Conservation (phyloP, 2,329 filamentous ascomycete genomes). For the Fusarium pseudocircinatum region DNA sequence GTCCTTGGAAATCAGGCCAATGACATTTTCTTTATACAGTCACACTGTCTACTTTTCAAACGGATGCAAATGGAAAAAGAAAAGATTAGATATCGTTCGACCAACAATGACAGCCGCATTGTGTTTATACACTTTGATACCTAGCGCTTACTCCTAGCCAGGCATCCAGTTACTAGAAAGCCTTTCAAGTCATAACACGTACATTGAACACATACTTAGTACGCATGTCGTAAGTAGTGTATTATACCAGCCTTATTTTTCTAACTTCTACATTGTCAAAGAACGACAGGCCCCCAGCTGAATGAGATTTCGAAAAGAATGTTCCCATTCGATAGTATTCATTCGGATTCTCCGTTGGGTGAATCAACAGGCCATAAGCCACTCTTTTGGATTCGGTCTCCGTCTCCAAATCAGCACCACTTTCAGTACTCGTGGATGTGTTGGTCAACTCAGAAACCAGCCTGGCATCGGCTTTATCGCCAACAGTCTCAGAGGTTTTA, state of each 20-base stretch:
- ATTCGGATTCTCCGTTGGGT: not conserved
- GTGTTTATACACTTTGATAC: rapidly evolving
- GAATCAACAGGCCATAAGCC: not conserved
- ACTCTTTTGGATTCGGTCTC: rapidly evolving
- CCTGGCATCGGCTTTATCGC: rapidly evolving
- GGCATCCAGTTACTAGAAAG: rapidly evolving
- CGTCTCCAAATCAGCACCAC: rapidly evolving
- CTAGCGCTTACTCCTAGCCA: rapidly evolving
- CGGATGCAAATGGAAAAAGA: rapidly evolving
- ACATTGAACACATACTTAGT: no score
- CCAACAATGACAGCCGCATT: rapidly evolving
- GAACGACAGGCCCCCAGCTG: rapidly evolving
- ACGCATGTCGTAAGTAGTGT: rapidly evolving
- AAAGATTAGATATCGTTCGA: not conserved
- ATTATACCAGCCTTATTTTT: not conserved
- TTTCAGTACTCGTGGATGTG: not conserved
- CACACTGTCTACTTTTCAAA: rapidly evolving
- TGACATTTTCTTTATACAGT: rapidly evolving
- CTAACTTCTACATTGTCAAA: rapidly evolving
- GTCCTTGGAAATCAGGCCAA: not conserved
- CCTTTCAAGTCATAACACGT: rapidly evolving
- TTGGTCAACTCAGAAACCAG: rapidly evolving
- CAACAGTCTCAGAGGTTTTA: rapidly evolving
- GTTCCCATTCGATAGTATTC: not conserved
- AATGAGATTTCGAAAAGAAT: rapidly evolving